Evolutionary conservation across 2,329 filamentous ascomycete genomes (phyloP).

Genomic region (Lachnellula willkommii): DNA sequence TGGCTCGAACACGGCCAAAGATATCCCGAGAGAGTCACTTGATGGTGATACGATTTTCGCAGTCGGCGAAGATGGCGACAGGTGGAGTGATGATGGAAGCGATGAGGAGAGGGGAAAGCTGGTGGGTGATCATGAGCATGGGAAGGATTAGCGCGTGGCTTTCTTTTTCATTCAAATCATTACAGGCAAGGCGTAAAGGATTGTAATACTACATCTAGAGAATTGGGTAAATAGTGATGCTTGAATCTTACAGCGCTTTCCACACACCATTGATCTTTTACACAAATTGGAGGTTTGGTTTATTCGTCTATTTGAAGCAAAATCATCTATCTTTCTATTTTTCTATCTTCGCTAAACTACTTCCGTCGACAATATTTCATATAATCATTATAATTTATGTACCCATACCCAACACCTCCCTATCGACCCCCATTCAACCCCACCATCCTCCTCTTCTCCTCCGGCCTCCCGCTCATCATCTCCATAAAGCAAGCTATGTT

Average conservation of each 20-base stretch:
- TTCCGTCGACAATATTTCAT: too few species aligned
- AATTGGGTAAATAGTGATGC: slow-evolving; percentile 7
- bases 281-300: not conserved
- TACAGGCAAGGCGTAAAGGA: not conserved
- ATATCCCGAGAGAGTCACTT: slow-evolving; percentile 52
- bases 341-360: too few species aligned
- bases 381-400: too few species aligned
- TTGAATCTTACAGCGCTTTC: not conserved
- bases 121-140: slow-evolving; percentile 31
- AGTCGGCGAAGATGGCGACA: slow-evolving; percentile 77
- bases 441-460: too few species aligned
- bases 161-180: not conserved
- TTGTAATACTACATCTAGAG: slow-evolving; percentile 10
- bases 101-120: slow-evolving; percentile 50
- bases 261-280: not conserved
- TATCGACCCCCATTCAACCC: too few species aligned
- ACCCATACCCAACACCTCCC: too few species aligned
- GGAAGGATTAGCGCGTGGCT: slow-evolving; percentile 5
- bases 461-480: not conserved
- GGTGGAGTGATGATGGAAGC: slow-evolving; percentile 71
- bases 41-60: slow-evolving; percentile 96
- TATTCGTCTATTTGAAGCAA: too few species aligned
- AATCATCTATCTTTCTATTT: too few species aligned
- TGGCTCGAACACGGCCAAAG: slow-evolving; percentile 20
- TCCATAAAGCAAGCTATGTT: slow-evolving; percentile 37